A percentile compares a stretch with the other conserved stretches of the same genome.
Evolutionary conservation across 371 early-diverging fungal species (phyloP).

Genomic region (Mucor mucedo): DNA sequence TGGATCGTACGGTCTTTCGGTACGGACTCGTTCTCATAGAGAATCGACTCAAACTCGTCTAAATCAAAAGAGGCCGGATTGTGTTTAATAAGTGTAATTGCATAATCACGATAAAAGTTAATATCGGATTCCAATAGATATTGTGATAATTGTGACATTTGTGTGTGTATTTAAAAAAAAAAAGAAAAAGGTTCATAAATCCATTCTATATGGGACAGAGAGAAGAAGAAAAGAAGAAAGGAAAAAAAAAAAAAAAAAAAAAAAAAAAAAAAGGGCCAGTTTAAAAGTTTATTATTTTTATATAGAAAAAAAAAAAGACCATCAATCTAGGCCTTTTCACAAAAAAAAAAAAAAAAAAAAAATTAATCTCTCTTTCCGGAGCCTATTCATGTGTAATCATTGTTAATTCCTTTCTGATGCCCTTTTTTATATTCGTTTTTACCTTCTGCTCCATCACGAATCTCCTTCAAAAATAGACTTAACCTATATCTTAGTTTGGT

Average conservation of each 20-base stretch:
- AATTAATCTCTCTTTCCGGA: constrained; percentile 29
- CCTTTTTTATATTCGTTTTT: neutral
- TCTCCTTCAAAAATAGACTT: constrained; percentile 41
- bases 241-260: neutral
- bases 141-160: constrained; percentile 27
- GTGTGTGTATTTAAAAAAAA: too few relatives aligned
- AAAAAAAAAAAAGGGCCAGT: neutral
- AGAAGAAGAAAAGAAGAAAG: constrained; percentile 10
- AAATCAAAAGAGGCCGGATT: constrained; percentile 37
- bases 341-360: neutral
- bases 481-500: constrained; percentile 55
- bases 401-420: neutral
- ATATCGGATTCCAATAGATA: constrained; percentile 45
- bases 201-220: constrained; percentile 9
- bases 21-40: constrained; percentile 17
- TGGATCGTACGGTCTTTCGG: constrained; percentile 27
- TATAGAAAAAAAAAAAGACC: constrained; percentile 12
- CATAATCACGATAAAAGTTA: constrained; percentile 43
- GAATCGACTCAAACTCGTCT: constrained; percentile 38
- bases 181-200: too few relatives aligned
- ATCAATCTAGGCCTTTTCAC: constrained; percentile 10
- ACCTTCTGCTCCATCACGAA: constrained; percentile 61
- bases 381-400: constrained; percentile 6
- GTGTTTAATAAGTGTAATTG: constrained; percentile 36
- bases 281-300: constrained; percentile 4